phyloP scores from a whole-genome alignment of 1,284 basidiomycete genomes.

The Tilletia setariae region DNA sequence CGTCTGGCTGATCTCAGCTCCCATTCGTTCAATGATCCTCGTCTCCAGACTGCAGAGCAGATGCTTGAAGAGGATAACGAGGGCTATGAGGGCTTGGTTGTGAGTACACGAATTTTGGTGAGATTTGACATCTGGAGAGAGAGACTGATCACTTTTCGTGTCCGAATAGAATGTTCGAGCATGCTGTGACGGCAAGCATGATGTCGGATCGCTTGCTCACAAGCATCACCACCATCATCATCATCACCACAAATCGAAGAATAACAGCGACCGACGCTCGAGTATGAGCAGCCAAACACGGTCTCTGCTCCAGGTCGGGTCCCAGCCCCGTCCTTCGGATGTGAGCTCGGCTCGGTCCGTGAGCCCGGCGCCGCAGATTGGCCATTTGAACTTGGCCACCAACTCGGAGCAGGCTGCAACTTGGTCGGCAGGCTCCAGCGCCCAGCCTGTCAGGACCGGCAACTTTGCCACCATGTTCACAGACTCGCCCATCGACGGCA shows the following conservation, averaged over 20 bases:
- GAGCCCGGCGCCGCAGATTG: conserved; percentile 9
- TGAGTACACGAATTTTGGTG: conserved; percentile 66
- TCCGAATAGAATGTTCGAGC: conserved; percentile 57
- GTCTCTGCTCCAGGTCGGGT: neutral
- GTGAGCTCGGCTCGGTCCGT: conserved; percentile 1
- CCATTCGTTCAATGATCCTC: conserved; percentile 27
- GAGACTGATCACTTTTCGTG: neutral
- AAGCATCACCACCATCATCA: conserved; percentile 25
- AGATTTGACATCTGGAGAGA: conserved; percentile 22
- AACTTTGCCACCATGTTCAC: conserved; percentile 13
- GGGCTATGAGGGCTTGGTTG: conserved; percentile 82
- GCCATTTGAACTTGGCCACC: conserved; percentile 2
- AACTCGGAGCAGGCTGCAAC: conserved; percentile 7
- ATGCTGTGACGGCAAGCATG: conserved; percentile 87
- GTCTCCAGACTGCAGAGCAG: conserved; percentile 46
- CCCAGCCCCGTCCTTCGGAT: neutral
- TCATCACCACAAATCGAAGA: neutral
- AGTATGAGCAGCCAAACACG: conserved; percentile 11
- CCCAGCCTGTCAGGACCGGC: neutral
- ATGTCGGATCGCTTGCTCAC: conserved; percentile 56
- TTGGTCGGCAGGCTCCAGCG: neutral
- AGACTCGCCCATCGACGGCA: conserved; percentile 1
- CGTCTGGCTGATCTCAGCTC: conserved; percentile 5
- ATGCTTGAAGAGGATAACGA: conserved; percentile 68
- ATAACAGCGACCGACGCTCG: neutral